phyloP scores from a whole-genome alignment of 805 yeast species.

The Candida sphagnicola region DNA sequence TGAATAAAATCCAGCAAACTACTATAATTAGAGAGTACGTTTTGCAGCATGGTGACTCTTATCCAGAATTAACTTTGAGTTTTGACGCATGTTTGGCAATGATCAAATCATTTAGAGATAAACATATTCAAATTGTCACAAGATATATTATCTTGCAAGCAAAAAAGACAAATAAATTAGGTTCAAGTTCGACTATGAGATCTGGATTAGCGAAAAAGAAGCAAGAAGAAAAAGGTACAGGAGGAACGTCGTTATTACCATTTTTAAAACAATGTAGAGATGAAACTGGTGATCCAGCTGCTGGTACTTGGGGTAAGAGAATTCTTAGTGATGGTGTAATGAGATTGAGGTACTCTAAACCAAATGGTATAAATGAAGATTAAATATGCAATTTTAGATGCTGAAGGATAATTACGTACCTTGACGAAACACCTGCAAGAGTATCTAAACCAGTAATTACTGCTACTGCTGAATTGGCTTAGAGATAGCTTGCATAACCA shows the following conservation, averaged over 20 bases:
- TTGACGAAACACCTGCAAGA: no score
- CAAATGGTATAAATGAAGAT: slow-evolving; percentile 41
- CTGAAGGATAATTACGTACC: no score
- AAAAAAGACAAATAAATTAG: slow-evolving; percentile 47
- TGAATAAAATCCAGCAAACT: slow-evolving; percentile 53
- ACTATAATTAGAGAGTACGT: slow-evolving; percentile 68
- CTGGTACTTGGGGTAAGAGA: slow-evolving; percentile 87
- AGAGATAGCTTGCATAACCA: no score
- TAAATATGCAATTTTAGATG: no score
- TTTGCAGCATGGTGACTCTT: slow-evolving; percentile 24
- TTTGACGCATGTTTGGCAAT: slow-evolving; percentile 89
- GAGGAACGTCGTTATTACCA: slow-evolving; percentile 89
- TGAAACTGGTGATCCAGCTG: slow-evolving; percentile 92
- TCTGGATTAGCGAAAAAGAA: slow-evolving; percentile 61
- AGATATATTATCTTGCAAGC: slow-evolving; percentile 83
- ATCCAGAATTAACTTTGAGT: slow-evolving; percentile 60
- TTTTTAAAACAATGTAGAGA: slow-evolving; percentile 94
- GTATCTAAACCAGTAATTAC: no score
- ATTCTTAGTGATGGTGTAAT: slow-evolving; percentile 54
- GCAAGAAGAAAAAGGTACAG: slow-evolving; percentile 76
- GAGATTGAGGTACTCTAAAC: slow-evolving; percentile 35
- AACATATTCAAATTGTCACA: slow-evolving; percentile 89
- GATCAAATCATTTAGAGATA: slow-evolving; percentile 85
- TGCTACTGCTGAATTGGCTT: no score
- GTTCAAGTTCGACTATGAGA: slow-evolving; percentile 57